Conservation (phyloP, 768 basidiomycete species). For the Mycena haematopus region DNA sequence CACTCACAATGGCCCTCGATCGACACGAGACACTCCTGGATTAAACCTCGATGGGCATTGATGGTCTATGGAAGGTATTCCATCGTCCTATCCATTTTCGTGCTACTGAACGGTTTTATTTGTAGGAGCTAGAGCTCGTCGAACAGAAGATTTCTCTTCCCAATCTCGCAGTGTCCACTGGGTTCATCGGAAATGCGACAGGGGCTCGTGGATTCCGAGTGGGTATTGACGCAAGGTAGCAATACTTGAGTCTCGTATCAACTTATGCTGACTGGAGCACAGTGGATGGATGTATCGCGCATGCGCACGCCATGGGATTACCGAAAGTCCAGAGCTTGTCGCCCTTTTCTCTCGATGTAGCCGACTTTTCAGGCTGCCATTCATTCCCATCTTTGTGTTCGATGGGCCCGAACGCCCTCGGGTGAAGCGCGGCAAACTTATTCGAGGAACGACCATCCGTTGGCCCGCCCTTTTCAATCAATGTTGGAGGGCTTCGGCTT, state of each 20-base stretch:
- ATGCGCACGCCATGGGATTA: conserved; percentile 39
- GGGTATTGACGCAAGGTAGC: conserved; percentile 46
- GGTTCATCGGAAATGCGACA: conserved; percentile 39
- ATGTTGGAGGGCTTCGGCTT: conserved; percentile 54
- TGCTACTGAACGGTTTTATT: background rate
- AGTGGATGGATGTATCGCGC: conserved; percentile 25
- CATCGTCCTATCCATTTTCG: no score
- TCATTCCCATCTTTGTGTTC: conserved; percentile 54
- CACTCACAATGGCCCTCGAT: no score
- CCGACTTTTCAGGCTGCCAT: conserved; percentile 43
- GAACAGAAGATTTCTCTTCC: conserved; percentile 41
- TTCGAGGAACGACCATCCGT: conserved; percentile 35
- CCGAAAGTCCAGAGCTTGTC: conserved; percentile 49
- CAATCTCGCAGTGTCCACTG: conserved; percentile 39
- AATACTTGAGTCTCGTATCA: no score
- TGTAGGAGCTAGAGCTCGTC: conserved; percentile 42
- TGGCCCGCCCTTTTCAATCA: conserved; percentile 33
- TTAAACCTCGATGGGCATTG: conserved; percentile 5
- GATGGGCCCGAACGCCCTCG: conserved; percentile 51
- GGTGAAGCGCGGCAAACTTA: conserved; percentile 45
- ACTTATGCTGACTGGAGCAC: background rate
- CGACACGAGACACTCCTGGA: no score
- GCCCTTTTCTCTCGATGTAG: conserved; percentile 50
- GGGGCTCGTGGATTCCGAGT: conserved; percentile 41
- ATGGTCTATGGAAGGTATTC: conserved; percentile 6